A percentile compares a stretch with the other conserved stretches of the same genome.
Conservation (phyloP, 306 rosid species). For the Arachis stenosperma region DNA sequence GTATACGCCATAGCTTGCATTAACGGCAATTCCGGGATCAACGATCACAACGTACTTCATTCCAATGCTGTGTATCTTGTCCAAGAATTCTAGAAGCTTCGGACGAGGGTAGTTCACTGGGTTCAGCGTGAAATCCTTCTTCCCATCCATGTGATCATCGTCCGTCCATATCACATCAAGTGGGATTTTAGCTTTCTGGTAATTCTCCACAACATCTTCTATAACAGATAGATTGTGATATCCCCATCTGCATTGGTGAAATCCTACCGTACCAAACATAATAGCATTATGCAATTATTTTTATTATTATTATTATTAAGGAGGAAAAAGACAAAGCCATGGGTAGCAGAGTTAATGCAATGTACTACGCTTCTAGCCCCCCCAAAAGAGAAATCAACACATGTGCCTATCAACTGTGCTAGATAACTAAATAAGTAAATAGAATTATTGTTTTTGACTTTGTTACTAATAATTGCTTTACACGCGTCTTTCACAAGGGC, state of each 20-base stretch:
- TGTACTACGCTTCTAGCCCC: background rate
- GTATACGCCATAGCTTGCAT: conserved; percentile 73
- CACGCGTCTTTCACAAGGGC: conserved; percentile 5
- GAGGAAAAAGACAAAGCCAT: background rate
- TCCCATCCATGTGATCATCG: conserved; percentile 93
- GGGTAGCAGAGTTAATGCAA: background rate
- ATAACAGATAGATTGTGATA: conserved; percentile 82
- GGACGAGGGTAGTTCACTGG: conserved; percentile 69
- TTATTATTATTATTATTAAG: background rate
- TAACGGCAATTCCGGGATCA: conserved; percentile 88
- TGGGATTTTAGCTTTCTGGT: conserved; percentile 78
- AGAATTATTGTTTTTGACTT: too few species aligned
- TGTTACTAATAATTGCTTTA: background rate
- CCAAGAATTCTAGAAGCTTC: conserved; percentile 74
- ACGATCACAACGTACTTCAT: conserved; percentile 87
- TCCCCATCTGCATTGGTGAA: conserved; percentile 98
- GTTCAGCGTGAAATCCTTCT: conserved; percentile 87
- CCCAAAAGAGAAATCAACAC: background rate
- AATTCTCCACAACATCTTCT: conserved; percentile 89
- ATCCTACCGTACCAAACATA: conserved; percentile 54
- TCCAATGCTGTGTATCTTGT: conserved; percentile 76
- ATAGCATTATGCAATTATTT: too few species aligned
- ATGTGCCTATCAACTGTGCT: background rate
- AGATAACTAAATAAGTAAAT: too few species aligned
- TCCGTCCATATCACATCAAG: conserved; percentile 93